These are phyloP conservation scores for Cytospora chrysosperma DNA, from an alignment of 2,329 filamentous ascomycete species.

Conservation along the genomic window DNA sequence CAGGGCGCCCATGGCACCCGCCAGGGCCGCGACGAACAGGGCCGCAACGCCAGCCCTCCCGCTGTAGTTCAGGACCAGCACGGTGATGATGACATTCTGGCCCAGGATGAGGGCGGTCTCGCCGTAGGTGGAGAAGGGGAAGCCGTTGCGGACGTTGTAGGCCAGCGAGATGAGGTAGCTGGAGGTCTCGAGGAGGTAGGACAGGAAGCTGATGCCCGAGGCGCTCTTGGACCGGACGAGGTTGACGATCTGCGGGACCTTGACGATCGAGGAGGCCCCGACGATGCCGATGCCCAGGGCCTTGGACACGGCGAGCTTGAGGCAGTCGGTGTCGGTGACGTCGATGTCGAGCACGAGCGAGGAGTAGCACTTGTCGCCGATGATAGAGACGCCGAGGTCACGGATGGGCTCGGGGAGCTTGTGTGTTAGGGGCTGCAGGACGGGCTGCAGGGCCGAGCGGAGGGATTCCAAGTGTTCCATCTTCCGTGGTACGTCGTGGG, in stretches of 20 bases:
- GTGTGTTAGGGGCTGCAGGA: conserved; percentile 70
- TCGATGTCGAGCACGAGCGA: conserved; percentile 83
- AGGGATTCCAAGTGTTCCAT: conserved; percentile 67
- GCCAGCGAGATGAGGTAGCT: conserved; percentile 86
- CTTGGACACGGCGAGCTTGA: conserved; percentile 90
- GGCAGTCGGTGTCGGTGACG: conserved; percentile 70
- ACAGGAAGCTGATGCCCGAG: conserved; percentile 81
- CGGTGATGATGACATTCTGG: conserved; percentile 88
- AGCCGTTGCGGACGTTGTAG: conserved; percentile 88
- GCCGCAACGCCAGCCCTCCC: conserved; percentile 68
- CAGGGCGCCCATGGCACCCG: conserved; percentile 66
- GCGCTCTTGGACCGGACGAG: conserved; percentile 78
- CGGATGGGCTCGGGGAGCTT: conserved; percentile 72
- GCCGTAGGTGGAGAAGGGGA: conserved; percentile 95
- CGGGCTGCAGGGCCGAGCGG: conserved; percentile 61
- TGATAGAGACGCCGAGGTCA: conserved; percentile 73
- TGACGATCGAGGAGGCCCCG: conserved; percentile 84
- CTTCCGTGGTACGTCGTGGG: not conserved
- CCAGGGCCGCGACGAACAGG: conserved; percentile 75
- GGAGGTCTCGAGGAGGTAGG: conserved; percentile 88
- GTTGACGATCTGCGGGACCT: conserved; percentile 96
- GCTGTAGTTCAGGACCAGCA: conserved; percentile 81
- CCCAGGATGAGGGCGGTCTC: conserved; percentile 89
- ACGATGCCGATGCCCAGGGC: conserved; percentile 92
- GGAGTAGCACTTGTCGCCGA: conserved; percentile 83